Base-by-base conservation (phyloP, 2,329 filamentous ascomycete species). In the Penicillium corylophilum region DNA sequence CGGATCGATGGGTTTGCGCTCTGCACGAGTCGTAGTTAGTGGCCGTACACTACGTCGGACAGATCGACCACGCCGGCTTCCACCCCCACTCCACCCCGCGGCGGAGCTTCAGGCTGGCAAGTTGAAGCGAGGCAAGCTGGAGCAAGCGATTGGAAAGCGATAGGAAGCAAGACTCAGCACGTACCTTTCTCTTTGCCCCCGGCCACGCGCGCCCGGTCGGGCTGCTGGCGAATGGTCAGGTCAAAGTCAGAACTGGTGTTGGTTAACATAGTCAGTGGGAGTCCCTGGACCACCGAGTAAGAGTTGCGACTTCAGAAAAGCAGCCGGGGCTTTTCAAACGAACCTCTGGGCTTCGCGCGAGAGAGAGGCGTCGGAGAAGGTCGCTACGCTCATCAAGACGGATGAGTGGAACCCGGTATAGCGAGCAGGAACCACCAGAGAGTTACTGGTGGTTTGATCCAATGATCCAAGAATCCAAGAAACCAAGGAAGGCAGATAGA, bases 1-100 rank as follows among this genome's bases (percentile, higher is more conserved):
- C 46, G 74, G 90, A 68, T 96, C 90, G 64, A 96, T 84, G 7
- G 90, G 89, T 71, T 95, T 95, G 60, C 90, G 86, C 65, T 89
- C 88, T 89, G 67, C 50, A 46, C 23, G 48, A 31, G 12, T 28
- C 23, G 42, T 35, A 43, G 55, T 65, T 48, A 58, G 47, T 55
- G 24, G 44, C 44, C 44, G 39, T 24, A 45, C 33, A 24, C 31
- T 36, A 48, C 52, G 31, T 48, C 28, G 7, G 7, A 28, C 26
- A 10, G 26, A 9, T 10, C 2, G 9, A 10, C 7, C 26, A 28
- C 42, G 29, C 33, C 41, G 33, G 28, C 41, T 40, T 28, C 26
- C 26, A 28, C 26, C 24, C 12, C n/a, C 9, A n/a, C 44, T 24
- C 15, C 8, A 36, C 29, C 43, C n/a, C 38, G 22, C 46, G n/a